Evolutionary conservation across 2,329 filamentous ascomycete genomes (phyloP).

Genomic region (Fusarium sp.): DNA sequence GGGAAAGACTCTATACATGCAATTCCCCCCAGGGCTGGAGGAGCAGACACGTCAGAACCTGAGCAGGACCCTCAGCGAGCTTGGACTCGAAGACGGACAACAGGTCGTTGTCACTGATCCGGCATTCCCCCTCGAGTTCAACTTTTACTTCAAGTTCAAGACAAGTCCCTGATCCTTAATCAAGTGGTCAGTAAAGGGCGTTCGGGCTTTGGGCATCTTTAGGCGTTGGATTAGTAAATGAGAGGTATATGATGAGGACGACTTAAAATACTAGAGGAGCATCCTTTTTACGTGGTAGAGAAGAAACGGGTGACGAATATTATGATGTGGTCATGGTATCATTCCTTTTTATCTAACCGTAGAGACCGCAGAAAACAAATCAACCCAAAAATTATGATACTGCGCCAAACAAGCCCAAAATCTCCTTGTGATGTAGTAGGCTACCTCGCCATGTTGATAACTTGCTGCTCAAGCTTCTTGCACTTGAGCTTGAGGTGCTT

Average conservation of each 20-base stretch:
- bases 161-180: slow-evolving; percentile 18
- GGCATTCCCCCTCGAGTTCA: slow-evolving; percentile 81
- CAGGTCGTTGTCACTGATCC: slow-evolving; percentile 94
- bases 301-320: slow-evolving; percentile 19
- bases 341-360: slow-evolving; percentile 50
- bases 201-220: slow-evolving; percentile 43
- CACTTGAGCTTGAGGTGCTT: slow-evolving; percentile 89
- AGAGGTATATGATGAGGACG: slow-evolving; percentile 12
- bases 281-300: slow-evolving; percentile 44
- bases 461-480: slow-evolving; percentile 75
- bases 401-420: slow-evolving; percentile 38
- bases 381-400: slow-evolving; percentile 39
- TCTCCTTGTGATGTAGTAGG: slow-evolving; percentile 28
- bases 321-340: slow-evolving; percentile 50
- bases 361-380: slow-evolving; percentile 39
- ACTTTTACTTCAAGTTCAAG: slow-evolving; percentile 65
- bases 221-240: slow-evolving; percentile 44
- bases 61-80: slow-evolving; percentile 77
- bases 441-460: slow-evolving; percentile 72
- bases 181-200: slow-evolving; percentile 23
- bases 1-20: slow-evolving; percentile 90
- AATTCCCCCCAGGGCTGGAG: slow-evolving; percentile 82
- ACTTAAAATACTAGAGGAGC: slow-evolving; percentile 43
- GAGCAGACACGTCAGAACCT: slow-evolving; percentile 87
- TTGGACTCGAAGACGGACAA: slow-evolving; percentile 80